Conservation (phyloP, 2,329 filamentous ascomycete species). For the Aspergillus viridinutans region DNA sequence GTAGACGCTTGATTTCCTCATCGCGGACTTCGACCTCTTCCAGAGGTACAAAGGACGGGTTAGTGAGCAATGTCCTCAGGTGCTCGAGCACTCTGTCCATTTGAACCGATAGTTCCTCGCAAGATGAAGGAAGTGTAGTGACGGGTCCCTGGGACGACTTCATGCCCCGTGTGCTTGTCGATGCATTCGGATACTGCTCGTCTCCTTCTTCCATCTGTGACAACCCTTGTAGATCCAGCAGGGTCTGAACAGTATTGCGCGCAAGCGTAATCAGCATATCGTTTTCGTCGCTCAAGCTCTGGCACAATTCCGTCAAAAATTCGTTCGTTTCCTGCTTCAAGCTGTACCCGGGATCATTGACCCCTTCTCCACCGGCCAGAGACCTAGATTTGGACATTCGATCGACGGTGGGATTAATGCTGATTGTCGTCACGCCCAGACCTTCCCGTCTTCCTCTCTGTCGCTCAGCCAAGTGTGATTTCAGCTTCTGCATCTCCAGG, state of each 20-base stretch:
- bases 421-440: constrained; percentile 47
- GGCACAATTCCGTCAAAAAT: constrained; percentile 80
- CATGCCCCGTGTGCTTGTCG: constrained; percentile 17
- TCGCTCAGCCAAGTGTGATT: constrained; percentile 75
- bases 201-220: constrained; percentile 22
- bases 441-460: constrained; percentile 55
- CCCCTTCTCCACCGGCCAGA: constrained; percentile 34
- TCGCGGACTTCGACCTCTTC: constrained; percentile 93
- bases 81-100: constrained; percentile 76
- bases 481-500: constrained; percentile 80
- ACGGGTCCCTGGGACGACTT: constrained; percentile 25
- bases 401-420: constrained; percentile 40
- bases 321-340: constrained; percentile 84
- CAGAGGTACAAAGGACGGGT: constrained; percentile 91
- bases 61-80: constrained; percentile 78
- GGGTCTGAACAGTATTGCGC: constrained; percentile 63
- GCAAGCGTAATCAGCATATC: constrained; percentile 72
- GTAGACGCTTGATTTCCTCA: constrained; percentile 78
- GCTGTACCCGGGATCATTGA: constrained; percentile 59
- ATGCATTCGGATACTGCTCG: constrained; percentile 27
- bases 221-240: constrained; percentile 59
- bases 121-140: constrained; percentile 52
- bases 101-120: constrained; percentile 66
- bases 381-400: constrained; percentile 25
- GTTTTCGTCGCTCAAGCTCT: constrained; percentile 85